Evolutionary conservation across 805 yeast species (phyloP), one percentile per base, ranked within the genome.

Genomic region (Pichia rugopelliculosa): DNA sequence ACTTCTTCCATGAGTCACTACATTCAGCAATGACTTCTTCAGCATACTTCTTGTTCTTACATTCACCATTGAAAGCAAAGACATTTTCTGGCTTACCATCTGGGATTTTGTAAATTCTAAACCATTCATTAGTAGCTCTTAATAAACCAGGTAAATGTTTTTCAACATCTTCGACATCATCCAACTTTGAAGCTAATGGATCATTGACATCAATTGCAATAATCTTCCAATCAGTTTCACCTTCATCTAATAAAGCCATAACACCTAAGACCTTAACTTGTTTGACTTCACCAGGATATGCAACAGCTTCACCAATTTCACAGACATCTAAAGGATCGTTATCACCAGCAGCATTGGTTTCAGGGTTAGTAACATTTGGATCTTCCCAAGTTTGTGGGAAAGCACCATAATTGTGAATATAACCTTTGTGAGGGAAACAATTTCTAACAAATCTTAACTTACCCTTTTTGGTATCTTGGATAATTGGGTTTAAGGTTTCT

Each of bases 351-450:
- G 71, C 80, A 66, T 69, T 80, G 59, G 78, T 84, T 71, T 77
- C 86, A 71, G 80, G 79, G 67, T 71, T 86, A 64, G 68, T 66
- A 65, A 58, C 75, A 60, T 70, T 79, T 67, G 80, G 87, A 61
- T 83, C 87, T 68, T 83, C 89, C 89, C 89, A 83, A 42, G 89
- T 83, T 69, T 91, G 97, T 56, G 98, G 98, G 79, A 91, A 85
- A 43, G 97, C 97, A 68, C 98, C 99, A 68, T 91, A 91, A 76
- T 93, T 93, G 75, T 89, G 96, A 59, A 91, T 91, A 76, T 93
- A 91, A 60, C 99, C 99, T 69, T 93, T 95, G 76, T 87, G 96
- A 46, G 99, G 99, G 87, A 91, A 91, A 69, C 95, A 82, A 80
- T 93, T 93, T 75, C 96, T 84, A 51, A 93, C 98, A 60, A 84